These are phyloP conservation scores for Sporothrix phasma DNA, from an alignment of 2,329 filamentous ascomycete genomes.

Conservation along the genomic window DNA sequence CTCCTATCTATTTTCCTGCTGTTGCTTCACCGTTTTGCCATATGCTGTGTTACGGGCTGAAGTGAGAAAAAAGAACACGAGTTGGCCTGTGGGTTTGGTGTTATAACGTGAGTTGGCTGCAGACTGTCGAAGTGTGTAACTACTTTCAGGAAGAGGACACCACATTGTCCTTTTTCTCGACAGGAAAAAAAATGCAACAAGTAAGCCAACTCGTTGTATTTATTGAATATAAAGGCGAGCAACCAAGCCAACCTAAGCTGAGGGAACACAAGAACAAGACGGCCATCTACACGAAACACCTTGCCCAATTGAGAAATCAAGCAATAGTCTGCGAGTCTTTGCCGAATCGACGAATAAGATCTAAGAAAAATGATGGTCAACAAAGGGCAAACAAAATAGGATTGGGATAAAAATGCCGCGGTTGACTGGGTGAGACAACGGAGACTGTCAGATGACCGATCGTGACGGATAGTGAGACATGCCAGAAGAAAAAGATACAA, in stretches of 20 bases:
- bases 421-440: not conserved
- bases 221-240: not conserved
- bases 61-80: not conserved
- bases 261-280: not conserved
- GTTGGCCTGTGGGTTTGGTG: not conserved
- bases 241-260: not conserved
- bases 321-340: not conserved
- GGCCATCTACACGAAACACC: constrained; percentile 6
- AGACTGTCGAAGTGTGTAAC: too few relatives aligned
- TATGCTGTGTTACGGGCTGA: constrained; percentile 12
- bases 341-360: not conserved
- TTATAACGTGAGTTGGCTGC: too few relatives aligned
- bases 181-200: too few relatives aligned
- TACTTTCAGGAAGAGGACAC: too few relatives aligned
- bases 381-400: not conserved
- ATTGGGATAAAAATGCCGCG: too few relatives aligned
- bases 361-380: not conserved
- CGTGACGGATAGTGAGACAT: not conserved
- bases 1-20: not conserved
- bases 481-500: not conserved
- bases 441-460: constrained; percentile 2
- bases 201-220: too few relatives aligned
- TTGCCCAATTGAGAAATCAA: not conserved
- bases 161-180: too few relatives aligned
- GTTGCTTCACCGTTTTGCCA: not conserved